These are phyloP conservation scores for Floccularia luteovirens DNA, from an alignment of 768 basidiomycete genomes.

Conservation along the genomic window DNA sequence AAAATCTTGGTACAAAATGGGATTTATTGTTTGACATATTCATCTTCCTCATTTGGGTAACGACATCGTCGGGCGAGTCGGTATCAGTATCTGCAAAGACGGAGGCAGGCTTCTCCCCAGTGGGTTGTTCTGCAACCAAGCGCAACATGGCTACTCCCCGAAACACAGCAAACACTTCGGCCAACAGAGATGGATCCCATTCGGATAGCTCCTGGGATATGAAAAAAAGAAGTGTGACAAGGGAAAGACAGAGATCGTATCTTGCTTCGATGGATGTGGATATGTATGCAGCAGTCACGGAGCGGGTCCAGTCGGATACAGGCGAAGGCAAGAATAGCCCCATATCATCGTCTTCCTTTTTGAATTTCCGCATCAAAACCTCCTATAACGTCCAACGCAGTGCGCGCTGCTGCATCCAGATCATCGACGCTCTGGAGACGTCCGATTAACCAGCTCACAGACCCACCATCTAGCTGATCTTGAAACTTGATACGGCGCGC, in stretches of 20 bases:
- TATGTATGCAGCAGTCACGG: constrained; percentile 56
- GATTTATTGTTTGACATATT: constrained; percentile 50
- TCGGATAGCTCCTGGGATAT: constrained; percentile 51
- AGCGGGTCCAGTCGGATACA: constrained; percentile 54
- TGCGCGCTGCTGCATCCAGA: constrained; percentile 46
- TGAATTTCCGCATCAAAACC: constrained; percentile 65
- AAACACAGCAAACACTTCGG: constrained; percentile 74
- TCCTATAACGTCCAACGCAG: constrained; percentile 62
- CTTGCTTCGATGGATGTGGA: constrained; percentile 59
- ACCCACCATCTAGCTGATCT: constrained; percentile 51
- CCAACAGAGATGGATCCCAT: constrained; percentile 60
- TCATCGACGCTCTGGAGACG: constrained; percentile 51
- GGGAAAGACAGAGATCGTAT: constrained; percentile 64
- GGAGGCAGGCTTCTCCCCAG: constrained; percentile 13
- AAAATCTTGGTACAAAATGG: constrained; percentile 44
- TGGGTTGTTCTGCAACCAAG: constrained; percentile 50
- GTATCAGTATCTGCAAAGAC: constrained; percentile 15
- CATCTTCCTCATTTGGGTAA: constrained; percentile 65
- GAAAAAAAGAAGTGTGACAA: constrained; percentile 67
- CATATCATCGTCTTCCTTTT: constrained; percentile 69
- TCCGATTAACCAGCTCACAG: constrained; percentile 52
- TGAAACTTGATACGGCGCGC: constrained; percentile 43
- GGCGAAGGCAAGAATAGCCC: constrained; percentile 45
- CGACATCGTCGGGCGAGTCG: constrained; percentile 51
- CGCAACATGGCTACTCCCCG: constrained; percentile 72